These are phyloP conservation scores for Discostella stelligeroides DNA, from an alignment of 108 stramenopile genomes.

Conservation along the genomic window DNA sequence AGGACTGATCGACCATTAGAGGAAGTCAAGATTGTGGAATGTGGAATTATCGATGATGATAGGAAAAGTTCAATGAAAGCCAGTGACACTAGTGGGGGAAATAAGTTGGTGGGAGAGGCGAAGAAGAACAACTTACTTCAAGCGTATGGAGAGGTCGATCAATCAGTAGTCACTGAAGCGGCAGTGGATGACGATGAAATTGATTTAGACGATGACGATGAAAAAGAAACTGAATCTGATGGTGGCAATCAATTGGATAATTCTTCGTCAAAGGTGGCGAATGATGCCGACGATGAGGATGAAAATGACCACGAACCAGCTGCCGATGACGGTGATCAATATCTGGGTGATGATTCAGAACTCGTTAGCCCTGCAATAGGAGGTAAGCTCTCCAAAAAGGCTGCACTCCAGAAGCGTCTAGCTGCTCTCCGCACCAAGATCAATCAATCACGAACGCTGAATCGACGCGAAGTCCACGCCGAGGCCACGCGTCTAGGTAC, in stretches of 20 bases:
- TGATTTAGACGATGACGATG: constrained; percentile 54
- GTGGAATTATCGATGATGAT: constrained; percentile 60
- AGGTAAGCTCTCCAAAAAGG: constrained; percentile 50
- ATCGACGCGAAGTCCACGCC: constrained; percentile 72
- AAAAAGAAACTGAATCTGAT: constrained; percentile 26
- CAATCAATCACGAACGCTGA: constrained; percentile 87
- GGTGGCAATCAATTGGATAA: neutral
- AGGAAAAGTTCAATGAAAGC: constrained; percentile 16
- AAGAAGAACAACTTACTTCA: constrained; percentile 50
- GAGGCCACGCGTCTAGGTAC: constrained; percentile 81
- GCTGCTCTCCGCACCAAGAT: constrained; percentile 80
- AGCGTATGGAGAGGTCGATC: constrained; percentile 31
- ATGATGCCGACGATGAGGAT: constrained; percentile 22
- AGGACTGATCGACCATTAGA: constrained; percentile 52
- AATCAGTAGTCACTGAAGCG: neutral
- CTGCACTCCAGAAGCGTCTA: constrained; percentile 67
- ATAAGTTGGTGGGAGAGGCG: constrained; percentile 40
- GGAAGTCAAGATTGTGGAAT: constrained; percentile 58
- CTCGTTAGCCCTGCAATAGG: constrained; percentile 17
- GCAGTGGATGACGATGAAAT: constrained; percentile 47
- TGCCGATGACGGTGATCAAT: too few relatives aligned
- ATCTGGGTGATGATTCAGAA: constrained; percentile 9
- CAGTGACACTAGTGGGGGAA: constrained; percentile 14
- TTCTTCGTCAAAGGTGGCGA: too few relatives aligned
- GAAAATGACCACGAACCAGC: constrained; percentile 29